A percentile compares a stretch with the other conserved stretches of the same genome.
phyloP scores from a whole-genome alignment of 202 grass and related monocot species.

The Zizania palustris region DNA sequence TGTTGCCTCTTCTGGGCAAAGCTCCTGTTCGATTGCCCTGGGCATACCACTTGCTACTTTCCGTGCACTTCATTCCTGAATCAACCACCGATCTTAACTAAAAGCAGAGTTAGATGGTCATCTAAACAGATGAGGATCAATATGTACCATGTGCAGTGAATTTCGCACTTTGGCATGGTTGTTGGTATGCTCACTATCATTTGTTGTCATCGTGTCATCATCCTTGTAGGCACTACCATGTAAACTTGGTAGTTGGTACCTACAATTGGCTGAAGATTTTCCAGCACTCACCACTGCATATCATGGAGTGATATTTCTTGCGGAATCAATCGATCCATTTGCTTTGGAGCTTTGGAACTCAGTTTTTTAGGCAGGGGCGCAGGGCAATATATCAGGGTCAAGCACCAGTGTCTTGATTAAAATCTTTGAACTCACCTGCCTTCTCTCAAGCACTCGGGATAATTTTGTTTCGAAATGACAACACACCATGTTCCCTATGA shows the following conservation, averaged over 20 bases:
- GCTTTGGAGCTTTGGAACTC: background rate
- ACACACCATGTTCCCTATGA: background rate
- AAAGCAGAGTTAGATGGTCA: background rate
- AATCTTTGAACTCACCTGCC: background rate
- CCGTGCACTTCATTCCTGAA: too few relatives aligned
- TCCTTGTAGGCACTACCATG: background rate
- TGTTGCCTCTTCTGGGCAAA: too few relatives aligned
- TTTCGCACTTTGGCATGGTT: background rate
- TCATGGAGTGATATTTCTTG: background rate
- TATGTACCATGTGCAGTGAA: background rate
- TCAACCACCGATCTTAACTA: background rate
- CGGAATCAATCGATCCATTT: background rate
- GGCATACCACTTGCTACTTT: too few relatives aligned
- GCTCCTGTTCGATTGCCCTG: too few relatives aligned
- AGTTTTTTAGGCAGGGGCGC: background rate
- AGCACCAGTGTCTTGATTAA: background rate
- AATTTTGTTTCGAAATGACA: background rate
- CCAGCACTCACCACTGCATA: too few relatives aligned
- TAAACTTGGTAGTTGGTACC: background rate
- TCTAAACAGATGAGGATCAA: conserved; percentile 6
- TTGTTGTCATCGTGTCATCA: background rate
- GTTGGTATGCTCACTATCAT: background rate
- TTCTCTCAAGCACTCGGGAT: background rate
- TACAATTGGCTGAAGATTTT: background rate
- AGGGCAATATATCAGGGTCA: background rate